Evolutionary conservation across 1,284 basidiomycete species (phyloP), one percentile per base, ranked within the genome.

Genomic region (Agroathelia rolfsii): DNA sequence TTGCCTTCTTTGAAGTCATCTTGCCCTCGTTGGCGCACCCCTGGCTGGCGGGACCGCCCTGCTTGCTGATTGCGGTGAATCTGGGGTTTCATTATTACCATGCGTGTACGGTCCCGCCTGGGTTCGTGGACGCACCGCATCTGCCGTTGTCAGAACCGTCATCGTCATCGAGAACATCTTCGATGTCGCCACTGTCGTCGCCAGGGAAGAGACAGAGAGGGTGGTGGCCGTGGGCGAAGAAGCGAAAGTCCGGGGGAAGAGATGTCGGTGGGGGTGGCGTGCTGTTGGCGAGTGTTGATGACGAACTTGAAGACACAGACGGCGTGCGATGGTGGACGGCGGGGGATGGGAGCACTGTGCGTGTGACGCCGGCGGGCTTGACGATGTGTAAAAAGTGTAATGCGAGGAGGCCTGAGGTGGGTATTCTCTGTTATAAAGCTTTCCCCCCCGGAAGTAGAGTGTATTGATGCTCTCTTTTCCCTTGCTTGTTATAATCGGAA

Each of bases 1-100:
- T 88, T 40, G 78, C 74, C 40, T 97, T 95, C 54, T 90, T 89
- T 93, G 46, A 83, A 32, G 70, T 87, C 14, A 68, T 92, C 24
- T 61, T 70, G 43, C 72, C 77, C 17, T 55, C 58, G 24, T 51
- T 80, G 11, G 55, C 64, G 22, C 64, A 53, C 46, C 66, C 69
- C 5, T 57, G 72, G 45, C 39, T 86, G 7, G 67, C 75, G 11
- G 61, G 73, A 5, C 76, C 82, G 0, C 45, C 75, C 29, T 89
- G 86, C 58, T 32, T 75, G 10, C 66, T 90, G 36, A 76, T 92
- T 42, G 76, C 80, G 3, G 41, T 76, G 37, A 94, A 93, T 58
- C 59, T 94, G 30, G 72, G 75, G 46, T 66, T 62, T 42, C 85
- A 94, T 50, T 95, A 95, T 56, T 92, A 77, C 52, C 78, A 80